Evolutionary conservation across 164 flowering plant species (phyloP), one percentile per base, ranked within the genome.

Genomic region (Houttuynia cordata): DNA sequence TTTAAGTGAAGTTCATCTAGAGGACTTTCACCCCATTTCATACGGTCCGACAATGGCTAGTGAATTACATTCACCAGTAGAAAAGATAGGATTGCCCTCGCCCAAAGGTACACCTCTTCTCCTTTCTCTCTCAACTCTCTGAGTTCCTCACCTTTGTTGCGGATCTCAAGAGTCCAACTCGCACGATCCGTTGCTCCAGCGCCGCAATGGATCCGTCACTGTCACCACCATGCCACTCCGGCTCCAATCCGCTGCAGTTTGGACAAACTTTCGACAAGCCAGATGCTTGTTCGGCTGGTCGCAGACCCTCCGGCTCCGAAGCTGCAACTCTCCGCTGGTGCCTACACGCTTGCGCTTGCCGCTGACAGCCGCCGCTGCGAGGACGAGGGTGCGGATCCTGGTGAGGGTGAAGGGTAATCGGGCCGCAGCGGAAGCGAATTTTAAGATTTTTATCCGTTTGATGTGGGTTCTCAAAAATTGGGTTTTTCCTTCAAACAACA

Each of bases 181-280:
- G 42, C 73, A 70, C 34, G 82, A 80, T 71, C 77, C 77, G 61
- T 80, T 70, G 62, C 84, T 81, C 7, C 83, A 79, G 59, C 82
- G 75, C 47, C 83, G 76, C 13, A 79, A 76, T 21, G 57, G 47
- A n/a, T n/a, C n/a, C n/a, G n/a, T n/a, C n/a, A n/a, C n/a, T 50
- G 10, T 49, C 60, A 53, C 68, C 59, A 21, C 73, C 53, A 57
- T 69, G 57, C 21, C 50, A 62, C 12, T 59, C 58, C 37, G 22
- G 15, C 30, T 15, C 24, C 18, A 20, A 8, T 21, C 37, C 41
- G 20, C 40, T 61, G 10, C 61, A 57, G 56, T 64, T 54, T 34
- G 52, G 59, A 14, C 10, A 57, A 64, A 68, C n/a, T 40, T 62
- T 30, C 56, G 59, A 6, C 24, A 47, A 1, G 70, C 49, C 30